These are phyloP conservation scores for Penicillium glabrum DNA, from an alignment of 2,329 filamentous ascomycete genomes.

Conservation along the genomic window DNA sequence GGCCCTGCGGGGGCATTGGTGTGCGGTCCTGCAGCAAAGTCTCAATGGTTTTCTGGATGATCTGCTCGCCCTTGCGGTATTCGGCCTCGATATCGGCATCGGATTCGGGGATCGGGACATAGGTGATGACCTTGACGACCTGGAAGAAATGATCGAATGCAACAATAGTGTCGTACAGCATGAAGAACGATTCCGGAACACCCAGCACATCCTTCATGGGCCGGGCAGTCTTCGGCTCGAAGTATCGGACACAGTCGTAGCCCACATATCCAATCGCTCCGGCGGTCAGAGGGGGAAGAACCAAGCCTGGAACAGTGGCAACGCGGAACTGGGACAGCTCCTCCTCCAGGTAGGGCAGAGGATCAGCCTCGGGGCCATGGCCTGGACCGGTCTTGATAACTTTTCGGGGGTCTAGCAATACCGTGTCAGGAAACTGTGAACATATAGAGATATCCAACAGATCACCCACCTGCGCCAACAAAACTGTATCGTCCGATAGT, in stretches of 20 bases:
- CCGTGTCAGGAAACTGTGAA: slow-evolving; percentile 9
- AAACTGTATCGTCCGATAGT: slow-evolving; percentile 95
- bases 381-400: slow-evolving; percentile 84
- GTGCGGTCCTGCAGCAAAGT: slow-evolving; percentile 73
- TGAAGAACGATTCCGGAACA: slow-evolving; percentile 93
- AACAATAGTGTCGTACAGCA: slow-evolving; percentile 93
- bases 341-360: slow-evolving; percentile 75
- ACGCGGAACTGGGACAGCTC: slow-evolving; percentile 79
- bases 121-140: slow-evolving; percentile 89
- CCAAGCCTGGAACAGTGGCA: slow-evolving; percentile 77
- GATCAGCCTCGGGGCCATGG: slow-evolving; percentile 80
- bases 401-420: slow-evolving; percentile 61
- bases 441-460: neutral
- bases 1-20: slow-evolving; percentile 72
- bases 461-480: slow-evolving; percentile 68
- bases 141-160: slow-evolving; percentile 95
- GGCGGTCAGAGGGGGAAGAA: slow-evolving; percentile 81
- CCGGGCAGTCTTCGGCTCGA: slow-evolving; percentile 92
- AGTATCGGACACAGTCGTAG: slow-evolving; percentile 96
- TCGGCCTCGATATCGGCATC: slow-evolving; percentile 61
- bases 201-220: slow-evolving; percentile 83
- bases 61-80: slow-evolving; percentile 67
- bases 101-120: slow-evolving; percentile 68
- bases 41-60: slow-evolving; percentile 66
- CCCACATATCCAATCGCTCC: slow-evolving; percentile 96